Base-by-base conservation (phyloP, 2,329 filamentous ascomycete genomes). In the Colletotrichum melonis region DNA sequence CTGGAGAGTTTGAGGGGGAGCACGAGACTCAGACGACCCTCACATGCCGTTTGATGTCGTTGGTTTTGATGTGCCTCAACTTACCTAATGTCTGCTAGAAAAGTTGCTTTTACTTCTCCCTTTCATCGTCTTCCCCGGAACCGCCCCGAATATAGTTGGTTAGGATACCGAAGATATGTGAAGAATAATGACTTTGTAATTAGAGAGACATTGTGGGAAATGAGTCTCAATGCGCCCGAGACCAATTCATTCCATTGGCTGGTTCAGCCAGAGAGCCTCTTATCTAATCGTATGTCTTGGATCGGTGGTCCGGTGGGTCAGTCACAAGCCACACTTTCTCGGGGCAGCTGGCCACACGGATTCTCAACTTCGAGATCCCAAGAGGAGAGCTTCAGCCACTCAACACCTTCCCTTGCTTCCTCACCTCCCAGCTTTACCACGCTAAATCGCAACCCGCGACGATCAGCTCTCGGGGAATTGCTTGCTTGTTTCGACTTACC, bases 241-340 rank as follows among this genome's bases (percentile, higher is more conserved):
- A 49, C 42, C 42, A 49, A 49, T 49, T 49, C 42, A 49, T 49
- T 49, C 19, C 42, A 58, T 55, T 19, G 42, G 46, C 46, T 54
- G 46, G 28, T 7, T 9, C 46, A n/a, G 28, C 30, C 5, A 22
- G 38, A 2, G 4, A 14, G 4, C 24, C 22, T 16, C 52, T 24
- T 55, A 55, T 55, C 52, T 55, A 14, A 55, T 55, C 52, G 22
- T 6, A 26, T 49, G 42, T 49, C 42, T 22, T 49, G 32, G 32
- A 35, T 35, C 11, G 32, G 11, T 28, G 14, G 22, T 24, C 24
- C 24, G n/a, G n/a, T 55, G 46, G 46, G 22, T 55, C 46, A 28
- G 65, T 60, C 59, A 73, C 66, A 58, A 73, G 70, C 66, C 70
- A 73, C 70, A 60, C 55, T 35, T 64, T 59, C 46, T 52, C 54